Evolutionary conservation across 345 rosid species (phyloP), one percentile per base, ranked within the genome.

Genomic region (Lagerstroemia speciosa): DNA sequence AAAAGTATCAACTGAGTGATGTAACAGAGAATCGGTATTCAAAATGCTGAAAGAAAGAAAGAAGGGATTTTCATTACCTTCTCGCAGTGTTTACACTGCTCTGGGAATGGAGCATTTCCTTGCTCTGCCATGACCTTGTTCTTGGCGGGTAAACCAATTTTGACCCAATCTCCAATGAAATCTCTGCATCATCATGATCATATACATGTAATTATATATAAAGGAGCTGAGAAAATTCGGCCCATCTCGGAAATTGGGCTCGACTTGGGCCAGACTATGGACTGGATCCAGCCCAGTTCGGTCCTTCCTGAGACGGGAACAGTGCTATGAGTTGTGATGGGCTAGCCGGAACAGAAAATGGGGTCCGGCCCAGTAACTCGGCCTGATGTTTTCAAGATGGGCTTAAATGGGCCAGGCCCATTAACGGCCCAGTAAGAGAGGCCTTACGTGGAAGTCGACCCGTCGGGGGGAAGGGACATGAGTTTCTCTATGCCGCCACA

Each of bases 401-500:
- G 62, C 62, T 55, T 2, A 5, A 22, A 64, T 74, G 41, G 61
- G 31, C 61, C 61, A 22, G 61, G 31, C 61, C 48, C 61, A 55
- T 55, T 6, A 10, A 9, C 24, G 8, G 55, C 55, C 55, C 55
- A 19, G 0, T 48, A 45, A 55, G 26, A n/a, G 61, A 55, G 61
- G 61, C 30, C 61, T 55, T 82, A 93, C 98, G 97, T 93, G 29
- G 97, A 81, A 69, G 73, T 78, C 43, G 71, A 72, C 68, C 96
- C 96, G 62, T 93, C 94, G 41, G 37, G 79, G 16, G 88, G 77
- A 84, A 89, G 82, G 38, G 96, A 80, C 98, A 93, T 89, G 45
- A 93, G 92, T 10, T 96, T 96, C 81, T 93, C 87, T 72, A 93
- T 93, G 30, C 98, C 98, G 75, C 98, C 98, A 68, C 98, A 93